Percentiles rank a stretch among this genome's conserved stretches.
Evolutionary conservation across 345 rosid species (phyloP).

Genomic region (Cardamine occulta): DNA sequence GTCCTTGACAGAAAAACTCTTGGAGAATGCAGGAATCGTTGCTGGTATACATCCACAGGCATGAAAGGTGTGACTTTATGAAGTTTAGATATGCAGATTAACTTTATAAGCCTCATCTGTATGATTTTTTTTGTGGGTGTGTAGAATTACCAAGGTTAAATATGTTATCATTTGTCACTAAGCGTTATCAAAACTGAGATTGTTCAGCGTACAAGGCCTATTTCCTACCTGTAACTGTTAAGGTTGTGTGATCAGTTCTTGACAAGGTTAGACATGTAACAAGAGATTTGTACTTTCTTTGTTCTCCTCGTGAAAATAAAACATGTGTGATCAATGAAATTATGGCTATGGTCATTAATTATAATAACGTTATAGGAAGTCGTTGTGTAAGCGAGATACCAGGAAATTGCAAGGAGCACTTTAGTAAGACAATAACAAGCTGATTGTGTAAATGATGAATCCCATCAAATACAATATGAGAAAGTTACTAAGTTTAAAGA

Average conservation of each 20-base stretch:
- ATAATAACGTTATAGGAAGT: background rate
- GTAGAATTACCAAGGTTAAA: conserved; percentile 14
- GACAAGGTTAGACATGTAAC: conserved; percentile 9
- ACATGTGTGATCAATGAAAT: conserved; percentile 2
- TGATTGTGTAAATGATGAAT: background rate
- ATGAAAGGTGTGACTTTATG: conserved; percentile 24
- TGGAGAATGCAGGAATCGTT: conserved; percentile 66
- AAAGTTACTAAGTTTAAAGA: background rate
- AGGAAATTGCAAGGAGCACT: background rate
- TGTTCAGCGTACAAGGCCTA: background rate
- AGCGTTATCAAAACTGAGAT: conserved; percentile 4
- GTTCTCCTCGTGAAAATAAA: background rate
- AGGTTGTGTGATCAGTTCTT: conserved; percentile 12
- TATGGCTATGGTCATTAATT: background rate
- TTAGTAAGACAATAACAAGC: background rate
- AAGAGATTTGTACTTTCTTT: conserved; percentile 3
- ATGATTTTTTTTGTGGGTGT: conserved; percentile 30
- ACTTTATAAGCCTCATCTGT: conserved; percentile 26
- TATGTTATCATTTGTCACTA: conserved; percentile 8
- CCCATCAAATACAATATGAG: background rate
- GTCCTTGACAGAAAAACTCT: conserved; percentile 64
- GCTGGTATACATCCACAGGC: conserved; percentile 35
- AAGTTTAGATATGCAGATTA: conserved; percentile 35
- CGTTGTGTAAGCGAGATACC: background rate
- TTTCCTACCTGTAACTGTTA: conserved; percentile 8